These are phyloP conservation scores for Coleophoma cylindrospora DNA, from an alignment of 2,329 filamentous ascomycete genomes.

Conservation along the genomic window DNA sequence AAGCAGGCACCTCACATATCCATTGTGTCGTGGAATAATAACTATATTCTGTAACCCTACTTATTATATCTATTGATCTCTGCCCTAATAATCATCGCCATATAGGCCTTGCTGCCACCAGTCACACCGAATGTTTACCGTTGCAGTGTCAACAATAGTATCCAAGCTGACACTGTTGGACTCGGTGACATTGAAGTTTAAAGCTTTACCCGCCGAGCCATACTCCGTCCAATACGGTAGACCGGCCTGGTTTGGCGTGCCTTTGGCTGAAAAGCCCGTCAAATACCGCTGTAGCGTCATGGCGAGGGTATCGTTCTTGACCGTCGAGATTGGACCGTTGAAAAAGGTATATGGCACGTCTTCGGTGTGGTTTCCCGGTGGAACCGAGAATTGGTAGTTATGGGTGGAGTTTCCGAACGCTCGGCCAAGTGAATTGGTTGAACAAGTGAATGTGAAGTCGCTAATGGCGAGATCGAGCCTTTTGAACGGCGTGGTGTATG, in stretches of 20 bases:
- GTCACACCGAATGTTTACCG: background rate
- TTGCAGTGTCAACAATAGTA: background rate
- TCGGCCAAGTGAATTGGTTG: slow-evolving; percentile 40
- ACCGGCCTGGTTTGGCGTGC: slow-evolving; percentile 16
- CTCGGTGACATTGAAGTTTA: background rate
- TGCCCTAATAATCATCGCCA: background rate
- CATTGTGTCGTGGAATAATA: too few species aligned
- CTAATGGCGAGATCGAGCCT: slow-evolving; percentile 34
- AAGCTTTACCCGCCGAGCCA: background rate
- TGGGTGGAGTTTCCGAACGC: slow-evolving; percentile 40
- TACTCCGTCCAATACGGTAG: background rate
- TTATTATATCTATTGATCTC: background rate
- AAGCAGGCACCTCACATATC: too few species aligned
- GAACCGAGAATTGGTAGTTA: slow-evolving; percentile 44
- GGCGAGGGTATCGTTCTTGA: slow-evolving; percentile 18
- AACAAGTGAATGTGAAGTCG: slow-evolving; percentile 43
- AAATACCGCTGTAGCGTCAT: slow-evolving; percentile 26
- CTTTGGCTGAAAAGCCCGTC: slow-evolving; percentile 21
- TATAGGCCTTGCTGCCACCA: background rate
- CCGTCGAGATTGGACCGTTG: slow-evolving; percentile 16
- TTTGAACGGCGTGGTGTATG: slow-evolving; percentile 29
- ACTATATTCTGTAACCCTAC: too few species aligned
- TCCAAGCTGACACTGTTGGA: background rate
- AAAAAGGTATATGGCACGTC: slow-evolving; percentile 46
- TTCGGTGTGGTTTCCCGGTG: slow-evolving; percentile 42